Conservation (phyloP, 495 filamentous ascomycete species). For the Astrothelium macrocarpum region DNA sequence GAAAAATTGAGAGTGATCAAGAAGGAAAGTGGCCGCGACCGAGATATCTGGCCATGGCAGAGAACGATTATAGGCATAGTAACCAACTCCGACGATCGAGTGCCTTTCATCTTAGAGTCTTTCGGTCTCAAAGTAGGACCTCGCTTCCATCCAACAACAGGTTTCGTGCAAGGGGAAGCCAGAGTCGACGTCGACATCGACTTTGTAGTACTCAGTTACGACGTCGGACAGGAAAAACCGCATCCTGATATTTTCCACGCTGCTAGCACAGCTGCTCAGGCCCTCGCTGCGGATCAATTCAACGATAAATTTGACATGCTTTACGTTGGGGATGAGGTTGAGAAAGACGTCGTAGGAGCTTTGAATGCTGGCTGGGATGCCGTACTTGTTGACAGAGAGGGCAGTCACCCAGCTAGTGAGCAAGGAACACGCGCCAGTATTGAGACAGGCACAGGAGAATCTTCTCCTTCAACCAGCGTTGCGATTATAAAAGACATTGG, state of each 20-base stretch:
- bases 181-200: constrained; percentile 48
- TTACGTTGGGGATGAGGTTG: constrained; percentile 59
- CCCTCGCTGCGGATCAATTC: neutral
- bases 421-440: neutral
- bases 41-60: constrained; percentile 26
- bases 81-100: constrained; percentile 70
- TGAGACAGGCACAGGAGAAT: neutral
- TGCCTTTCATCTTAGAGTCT: constrained; percentile 49
- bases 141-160: constrained; percentile 1
- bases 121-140: constrained; percentile 50
- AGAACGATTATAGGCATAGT: constrained; percentile 53
- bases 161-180: neutral
- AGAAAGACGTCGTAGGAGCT: constrained; percentile 55
- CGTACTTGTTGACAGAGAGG: constrained; percentile 40
- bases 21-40: neutral
- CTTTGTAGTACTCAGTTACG: constrained; percentile 63
- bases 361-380: constrained; percentile 54
- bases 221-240: constrained; percentile 63
- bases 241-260: constrained; percentile 52
- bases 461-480: neutral
- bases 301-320: constrained; percentile 39
- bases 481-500: neutral
- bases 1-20: constrained; percentile 30
- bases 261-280: constrained; percentile 34
- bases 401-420: constrained; percentile 1